Conservation (phyloP, 1,139 yeast species). For the Yamadazyma blattariae region DNA sequence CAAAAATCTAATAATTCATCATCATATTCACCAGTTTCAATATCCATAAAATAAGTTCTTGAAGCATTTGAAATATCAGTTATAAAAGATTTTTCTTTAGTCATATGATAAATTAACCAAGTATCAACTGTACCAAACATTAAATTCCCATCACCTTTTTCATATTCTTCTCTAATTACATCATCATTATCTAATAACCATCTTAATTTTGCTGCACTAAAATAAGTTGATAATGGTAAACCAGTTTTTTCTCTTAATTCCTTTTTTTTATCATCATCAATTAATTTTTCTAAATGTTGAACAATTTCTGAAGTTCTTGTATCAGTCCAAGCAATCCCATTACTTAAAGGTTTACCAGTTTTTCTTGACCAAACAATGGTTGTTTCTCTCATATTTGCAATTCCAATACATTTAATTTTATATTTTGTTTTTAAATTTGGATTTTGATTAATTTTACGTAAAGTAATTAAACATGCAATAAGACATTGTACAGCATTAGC, state of each 20-base stretch:
- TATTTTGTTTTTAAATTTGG: constrained; percentile 49
- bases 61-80: constrained; percentile 92
- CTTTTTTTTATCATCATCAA: constrained; percentile 57
- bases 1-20: constrained; percentile 72
- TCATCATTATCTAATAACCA: constrained; percentile 87
- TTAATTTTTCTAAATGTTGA: constrained; percentile 56
- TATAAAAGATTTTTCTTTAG: constrained; percentile 67
- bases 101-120: constrained; percentile 86
- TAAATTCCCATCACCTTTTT: constrained; percentile 65
- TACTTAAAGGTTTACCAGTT: constrained; percentile 80
- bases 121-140: constrained; percentile 95
- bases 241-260: constrained; percentile 71
- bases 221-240: constrained; percentile 85
- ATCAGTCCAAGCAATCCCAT: constrained; percentile 97
- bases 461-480: constrained; percentile 58
- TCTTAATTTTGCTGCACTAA: constrained; percentile 85
- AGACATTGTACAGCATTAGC: constrained; percentile 80
- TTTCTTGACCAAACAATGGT: constrained; percentile 84
- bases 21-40: constrained; percentile 75
- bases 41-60: constrained; percentile 87
- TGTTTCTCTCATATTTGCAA: constrained; percentile 96
- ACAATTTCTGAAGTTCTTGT: constrained; percentile 80
- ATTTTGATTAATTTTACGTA: constrained; percentile 56
- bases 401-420: constrained; percentile 66
- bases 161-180: constrained; percentile 67